Evolutionary conservation across 331 rosid genomes (phyloP).

Genomic region (Telfairia occidentalis): DNA sequence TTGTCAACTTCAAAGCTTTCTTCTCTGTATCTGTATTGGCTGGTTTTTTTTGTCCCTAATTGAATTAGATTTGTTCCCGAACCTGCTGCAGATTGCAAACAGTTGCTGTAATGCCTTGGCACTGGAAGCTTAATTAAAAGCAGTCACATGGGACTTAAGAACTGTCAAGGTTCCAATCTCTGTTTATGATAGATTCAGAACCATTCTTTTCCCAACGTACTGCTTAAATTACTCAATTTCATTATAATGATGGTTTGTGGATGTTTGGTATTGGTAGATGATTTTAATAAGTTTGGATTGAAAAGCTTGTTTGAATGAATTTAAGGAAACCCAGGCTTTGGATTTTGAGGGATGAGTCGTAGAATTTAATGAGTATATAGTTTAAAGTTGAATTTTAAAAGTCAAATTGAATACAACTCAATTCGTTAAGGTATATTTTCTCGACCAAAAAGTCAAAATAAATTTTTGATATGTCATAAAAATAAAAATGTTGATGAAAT

Average conservation of each 20-base stretch:
- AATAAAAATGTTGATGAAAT: too few species aligned
- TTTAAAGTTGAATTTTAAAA: neutral
- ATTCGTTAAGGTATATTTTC: too few species aligned
- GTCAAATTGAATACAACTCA: too few species aligned
- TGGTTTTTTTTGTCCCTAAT: neutral
- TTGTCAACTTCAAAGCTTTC: neutral
- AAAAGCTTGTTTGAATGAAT: too few species aligned
- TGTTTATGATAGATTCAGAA: neutral
- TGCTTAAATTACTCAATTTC: neutral
- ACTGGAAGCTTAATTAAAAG: neutral
- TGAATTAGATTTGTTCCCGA: neutral
- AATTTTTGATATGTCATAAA: too few species aligned
- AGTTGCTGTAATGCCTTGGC: neutral
- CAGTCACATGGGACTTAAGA: neutral
- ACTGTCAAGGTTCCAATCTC: neutral
- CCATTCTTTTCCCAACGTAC: neutral
- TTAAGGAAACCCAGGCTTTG: too few species aligned
- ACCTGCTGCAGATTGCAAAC: neutral
- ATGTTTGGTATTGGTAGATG: too few species aligned
- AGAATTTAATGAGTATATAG: neutral
- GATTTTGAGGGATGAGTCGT: neutral
- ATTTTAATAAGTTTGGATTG: too few species aligned
- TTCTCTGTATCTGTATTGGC: neutral
- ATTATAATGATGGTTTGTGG: neutral
- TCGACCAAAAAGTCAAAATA: too few species aligned